phyloP scores from a whole-genome alignment of 2,329 filamentous ascomycete species.

The Neurospora crassa region DNA sequence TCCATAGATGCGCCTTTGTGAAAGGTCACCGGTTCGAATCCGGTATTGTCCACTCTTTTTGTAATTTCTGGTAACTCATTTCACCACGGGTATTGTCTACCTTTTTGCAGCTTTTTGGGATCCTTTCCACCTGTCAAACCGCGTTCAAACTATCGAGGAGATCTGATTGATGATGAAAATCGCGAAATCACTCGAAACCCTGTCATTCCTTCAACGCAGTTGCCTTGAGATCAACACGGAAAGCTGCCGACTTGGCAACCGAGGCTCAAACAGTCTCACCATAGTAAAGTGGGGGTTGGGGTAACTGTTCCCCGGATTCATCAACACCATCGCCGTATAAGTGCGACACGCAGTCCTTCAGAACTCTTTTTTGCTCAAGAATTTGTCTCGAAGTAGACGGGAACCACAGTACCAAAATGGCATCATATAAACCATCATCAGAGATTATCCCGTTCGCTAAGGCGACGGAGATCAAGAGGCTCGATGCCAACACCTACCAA shows the following conservation, averaged over 20 bases:
- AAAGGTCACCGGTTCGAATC: slow-evolving; percentile 12
- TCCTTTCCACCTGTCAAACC: background rate
- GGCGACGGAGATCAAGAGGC: slow-evolving; percentile 14
- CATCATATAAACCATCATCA: background rate
- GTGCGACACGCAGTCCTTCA: background rate
- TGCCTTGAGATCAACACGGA: background rate
- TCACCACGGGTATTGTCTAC: background rate
- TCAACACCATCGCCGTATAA: background rate
- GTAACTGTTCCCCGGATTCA: background rate
- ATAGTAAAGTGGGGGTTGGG: background rate
- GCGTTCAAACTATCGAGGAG: rapidly evolving
- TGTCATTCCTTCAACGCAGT: background rate
- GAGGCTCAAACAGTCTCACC: background rate
- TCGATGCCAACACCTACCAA: slow-evolving; percentile 17
- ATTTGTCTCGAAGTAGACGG: no score
- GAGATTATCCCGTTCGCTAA: slow-evolving; percentile 13
- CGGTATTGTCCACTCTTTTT: slow-evolving; percentile 11
- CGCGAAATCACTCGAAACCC: background rate
- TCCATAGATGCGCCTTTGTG: slow-evolving; percentile 5
- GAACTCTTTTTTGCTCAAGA: no score
- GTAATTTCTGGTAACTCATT: background rate
- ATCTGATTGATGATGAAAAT: background rate
- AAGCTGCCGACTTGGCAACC: background rate
- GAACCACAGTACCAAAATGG: background rate
- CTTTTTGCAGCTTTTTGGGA: background rate